These are phyloP conservation scores for Stephania yunnanensis DNA, from an alignment of 164 flowering plant genomes.

Conservation along the genomic window DNA sequence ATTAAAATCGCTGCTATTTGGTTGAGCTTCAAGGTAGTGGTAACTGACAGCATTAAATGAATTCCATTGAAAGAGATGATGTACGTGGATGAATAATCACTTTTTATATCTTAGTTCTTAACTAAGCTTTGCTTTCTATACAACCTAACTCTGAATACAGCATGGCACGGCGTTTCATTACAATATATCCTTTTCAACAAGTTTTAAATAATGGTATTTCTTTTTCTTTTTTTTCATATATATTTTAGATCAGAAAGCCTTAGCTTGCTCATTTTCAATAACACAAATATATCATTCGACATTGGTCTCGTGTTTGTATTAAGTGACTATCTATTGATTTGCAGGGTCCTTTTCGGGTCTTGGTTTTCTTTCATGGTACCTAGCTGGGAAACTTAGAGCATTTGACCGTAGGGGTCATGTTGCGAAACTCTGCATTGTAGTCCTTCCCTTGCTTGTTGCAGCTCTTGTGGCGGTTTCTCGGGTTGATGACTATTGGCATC, in stretches of 20 bases:
- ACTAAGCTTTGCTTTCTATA: neutral
- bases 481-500: conserved; percentile 80
- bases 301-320: neutral
- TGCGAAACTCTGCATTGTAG: conserved; percentile 59
- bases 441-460: conserved; percentile 56
- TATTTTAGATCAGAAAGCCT: neutral
- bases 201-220: too few species aligned
- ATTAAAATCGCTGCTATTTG: neutral
- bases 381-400: conserved; percentile 58
- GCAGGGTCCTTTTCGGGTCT: conserved; percentile 81
- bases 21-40: neutral
- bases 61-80: too few species aligned
- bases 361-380: conserved; percentile 47
- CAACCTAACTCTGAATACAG: neutral
- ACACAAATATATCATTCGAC: neutral
- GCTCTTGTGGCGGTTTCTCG: conserved; percentile 65
- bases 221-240: neutral
- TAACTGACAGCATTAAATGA: too few species aligned
- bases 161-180: neutral
- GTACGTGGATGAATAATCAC: neutral
- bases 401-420: conserved; percentile 67
- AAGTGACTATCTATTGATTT: neutral
- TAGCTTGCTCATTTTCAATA: neutral
- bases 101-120: too few species aligned
- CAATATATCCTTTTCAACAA: neutral